Percentiles rank a stretch among this genome's conserved stretches.
phyloP scores from a whole-genome alignment of 345 rosid species.

The Arabidopsis thaliana region TAIR10.1 NC_003070.9:19621501-19622000 shows the following conservation, averaged over 20 bases:
- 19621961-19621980: constrained; percentile 41
- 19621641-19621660: constrained; percentile 59
- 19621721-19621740: background rate
- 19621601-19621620: constrained; percentile 61
- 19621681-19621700: too few relatives aligned
- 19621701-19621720: background rate
- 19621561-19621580: constrained; percentile 60
- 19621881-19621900: constrained; percentile 39
- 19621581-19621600: constrained; percentile 53
- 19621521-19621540: background rate
- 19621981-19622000: constrained; percentile 83
- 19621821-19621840: background rate
- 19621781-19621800: background rate
- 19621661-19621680: background rate
- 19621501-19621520: background rate
- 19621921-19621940: background rate
- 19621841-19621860: constrained; percentile 50
- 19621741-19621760: background rate
- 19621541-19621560: constrained; percentile 47
- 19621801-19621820: too few relatives aligned
- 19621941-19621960: background rate
- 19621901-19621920: background rate
- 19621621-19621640: constrained; percentile 57
- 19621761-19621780: background rate
- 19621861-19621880: constrained; percentile 46